Evolutionary conservation across 495 filamentous ascomycete species (phyloP), one percentile per base, ranked within the genome.

Genomic region (Podospora conica): DNA sequence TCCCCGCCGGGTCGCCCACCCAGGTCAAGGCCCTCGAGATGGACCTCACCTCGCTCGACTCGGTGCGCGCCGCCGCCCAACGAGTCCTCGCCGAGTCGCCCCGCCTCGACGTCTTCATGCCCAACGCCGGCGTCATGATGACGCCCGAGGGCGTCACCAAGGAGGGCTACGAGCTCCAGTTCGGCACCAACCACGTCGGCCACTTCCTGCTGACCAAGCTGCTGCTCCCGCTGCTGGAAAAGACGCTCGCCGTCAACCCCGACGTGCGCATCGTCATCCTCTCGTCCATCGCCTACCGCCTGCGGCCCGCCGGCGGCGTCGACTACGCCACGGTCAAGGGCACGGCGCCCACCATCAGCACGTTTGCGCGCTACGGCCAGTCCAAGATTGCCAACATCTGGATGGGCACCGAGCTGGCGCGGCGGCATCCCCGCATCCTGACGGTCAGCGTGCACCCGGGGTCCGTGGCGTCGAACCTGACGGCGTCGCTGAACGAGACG

Each of bases 101-200:
- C 27, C 78, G 80, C 3, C 76, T 84, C 22, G 81, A 84, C 67
- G 64, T 81, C n/a, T 62, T 78, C 20, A 71, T 81, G 68, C 65
- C 61, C 74, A 92, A 92, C 70, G 90, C 90, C 3, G 89, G 90
- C 29, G 82, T 90, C 64, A 88, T 91, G 86, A 83, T 79, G 9
- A 68, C 80, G 10, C 81, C 86, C 3, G 73, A 76, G 1, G 74
- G 74, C 0, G 70, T 77, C 6, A 91, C 88, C 8, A 70, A 79
- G 9, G 86, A 91, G 15, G 87, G 89, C 12, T 88, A 86, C 71
- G 88, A 92, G 71, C 81, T 86, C 48, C 86, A 90, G 63, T 85
- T 91, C 66, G 87, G 85, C 12, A 87, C 85, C 5, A 93, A 92
- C 70, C 85, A 92, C 71, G 71, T 92, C 58, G 87, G 84, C 8